Evolutionary conservation across 768 basidiomycete species (phyloP).

Genomic region (Hemileccinum rubropunctum): DNA sequence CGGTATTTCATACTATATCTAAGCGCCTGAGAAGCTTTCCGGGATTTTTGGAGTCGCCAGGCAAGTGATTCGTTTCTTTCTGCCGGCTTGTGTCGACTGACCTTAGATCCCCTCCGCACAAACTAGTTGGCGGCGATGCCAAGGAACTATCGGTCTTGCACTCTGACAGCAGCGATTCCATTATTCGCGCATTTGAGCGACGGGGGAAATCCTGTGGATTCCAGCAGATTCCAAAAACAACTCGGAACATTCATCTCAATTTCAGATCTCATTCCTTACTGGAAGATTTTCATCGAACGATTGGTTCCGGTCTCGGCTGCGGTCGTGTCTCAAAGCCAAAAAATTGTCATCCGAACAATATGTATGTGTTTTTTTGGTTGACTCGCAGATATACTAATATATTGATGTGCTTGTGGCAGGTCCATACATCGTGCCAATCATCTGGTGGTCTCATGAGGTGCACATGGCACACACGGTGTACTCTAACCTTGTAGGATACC

Average conservation of each 20-base stretch:
- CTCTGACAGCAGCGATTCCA: slow-evolving; percentile 42
- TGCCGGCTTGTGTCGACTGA: too few species aligned
- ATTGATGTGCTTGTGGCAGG: neutral
- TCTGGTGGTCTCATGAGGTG: too few species aligned
- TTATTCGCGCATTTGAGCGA: too few species aligned
- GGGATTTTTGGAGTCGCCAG: too few species aligned
- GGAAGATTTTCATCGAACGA: slow-evolving; percentile 9
- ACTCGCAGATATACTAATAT: too few species aligned
- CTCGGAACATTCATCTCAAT: neutral
- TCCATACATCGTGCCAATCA: too few species aligned
- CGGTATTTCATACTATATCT: too few species aligned
- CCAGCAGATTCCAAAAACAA: neutral
- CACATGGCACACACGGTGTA: too few species aligned
- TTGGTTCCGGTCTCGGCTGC: slow-evolving; percentile 6
- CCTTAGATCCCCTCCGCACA: slow-evolving; percentile 38
- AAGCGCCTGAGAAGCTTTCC: too few species aligned
- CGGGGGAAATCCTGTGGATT: too few species aligned
- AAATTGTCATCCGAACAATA: slow-evolving; percentile 7
- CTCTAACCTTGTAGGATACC: too few species aligned
- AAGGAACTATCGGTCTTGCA: slow-evolving; percentile 44
- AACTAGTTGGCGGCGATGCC: slow-evolving; percentile 36
- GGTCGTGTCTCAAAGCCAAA: slow-evolving; percentile 7
- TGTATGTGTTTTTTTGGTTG: neutral
- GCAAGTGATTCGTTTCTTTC: too few species aligned
- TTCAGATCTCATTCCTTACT: slow-evolving; percentile 12